Conservation (phyloP, 148 eudicot genomes). For the Hydrangea macrophylla region DNA sequence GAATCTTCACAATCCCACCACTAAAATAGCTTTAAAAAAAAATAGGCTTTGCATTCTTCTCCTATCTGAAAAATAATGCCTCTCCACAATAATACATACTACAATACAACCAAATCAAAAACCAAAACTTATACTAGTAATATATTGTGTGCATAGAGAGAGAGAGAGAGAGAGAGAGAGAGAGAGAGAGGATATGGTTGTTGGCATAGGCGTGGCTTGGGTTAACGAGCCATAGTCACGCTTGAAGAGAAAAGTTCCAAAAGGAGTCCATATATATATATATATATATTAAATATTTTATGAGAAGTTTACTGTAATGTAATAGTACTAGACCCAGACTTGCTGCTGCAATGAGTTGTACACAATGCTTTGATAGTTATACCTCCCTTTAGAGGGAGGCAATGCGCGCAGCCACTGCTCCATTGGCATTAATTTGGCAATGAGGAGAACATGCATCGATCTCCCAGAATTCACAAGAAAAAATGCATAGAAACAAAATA, state of each 20-base stretch:
- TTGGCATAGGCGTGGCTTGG: conserved; percentile 35
- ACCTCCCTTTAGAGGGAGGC: no score
- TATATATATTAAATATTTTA: neutral
- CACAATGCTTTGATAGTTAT: no score
- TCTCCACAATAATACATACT: neutral
- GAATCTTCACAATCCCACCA: conserved; percentile 28
- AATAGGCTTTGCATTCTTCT: neutral
- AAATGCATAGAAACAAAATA: neutral
- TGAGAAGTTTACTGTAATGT: neutral
- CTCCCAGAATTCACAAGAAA: conserved; percentile 10
- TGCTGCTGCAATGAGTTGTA: no score
- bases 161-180: neutral
- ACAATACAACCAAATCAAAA: conserved; percentile 1
- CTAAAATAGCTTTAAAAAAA: neutral
- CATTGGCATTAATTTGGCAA: no score
- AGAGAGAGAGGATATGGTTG: neutral
- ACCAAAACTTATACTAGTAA: neutral
- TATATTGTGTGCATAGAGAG: neutral
- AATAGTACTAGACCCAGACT: no score
- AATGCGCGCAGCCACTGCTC: no score
- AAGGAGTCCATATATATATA: neutral
- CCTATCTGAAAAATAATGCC: neutral
- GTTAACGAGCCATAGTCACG: conserved; percentile 38
- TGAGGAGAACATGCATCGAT: no score
- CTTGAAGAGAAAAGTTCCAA: conserved; percentile 20